Evolutionary conservation across 768 basidiomycete species (phyloP), one percentile per base, ranked within the genome.

Genomic region (Boletus subparvulus): DNA sequence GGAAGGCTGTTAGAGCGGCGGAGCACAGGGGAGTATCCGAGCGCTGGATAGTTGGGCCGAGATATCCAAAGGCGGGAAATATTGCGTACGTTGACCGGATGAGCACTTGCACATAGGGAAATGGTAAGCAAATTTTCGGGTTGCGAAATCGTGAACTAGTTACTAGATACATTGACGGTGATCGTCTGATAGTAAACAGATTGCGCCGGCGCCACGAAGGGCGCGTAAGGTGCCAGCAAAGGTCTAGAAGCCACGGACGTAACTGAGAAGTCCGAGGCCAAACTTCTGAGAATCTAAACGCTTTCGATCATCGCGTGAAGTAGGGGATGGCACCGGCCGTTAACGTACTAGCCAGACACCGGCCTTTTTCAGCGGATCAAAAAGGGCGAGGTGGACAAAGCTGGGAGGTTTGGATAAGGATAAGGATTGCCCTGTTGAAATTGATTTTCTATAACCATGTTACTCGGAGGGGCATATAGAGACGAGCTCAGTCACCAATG

Each of bases 211-310:
- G 69, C 71, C 71, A 70, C 71, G 61, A 73, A 71, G 44, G 30
- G 69, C 19, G 50, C 54, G 60, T 46, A 58, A 55, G 46, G 60
- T 57, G 58, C 55, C 55, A 54, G 60, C 50, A 55, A 58, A 59
- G 50, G 56, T 60, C 48, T 35, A 65, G 71, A 71, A 70, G 71
- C 57, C 60, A 70, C 71, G 69, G 69, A 67, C 61, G 69, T 70
- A 71, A 62, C 40, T 50, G 54, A 63, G 41, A 70, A 73, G 69
- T 73, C 69, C 69, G 69, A 73, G 67, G 70, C 19, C 43, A 66
- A 43, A 37, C 67, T 66, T 70, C 64, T 65, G 69, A 59, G 70
- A 64, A 70, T 65, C 61, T 56, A 57, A 61, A 51, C 63, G 44
- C 53, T 61, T 61, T 65, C 60, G 67, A 66, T 63, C 47, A 64